phyloP scores from a whole-genome alignment of 2,329 filamentous ascomycete genomes.

The Metarhizium anisopliae region DNA sequence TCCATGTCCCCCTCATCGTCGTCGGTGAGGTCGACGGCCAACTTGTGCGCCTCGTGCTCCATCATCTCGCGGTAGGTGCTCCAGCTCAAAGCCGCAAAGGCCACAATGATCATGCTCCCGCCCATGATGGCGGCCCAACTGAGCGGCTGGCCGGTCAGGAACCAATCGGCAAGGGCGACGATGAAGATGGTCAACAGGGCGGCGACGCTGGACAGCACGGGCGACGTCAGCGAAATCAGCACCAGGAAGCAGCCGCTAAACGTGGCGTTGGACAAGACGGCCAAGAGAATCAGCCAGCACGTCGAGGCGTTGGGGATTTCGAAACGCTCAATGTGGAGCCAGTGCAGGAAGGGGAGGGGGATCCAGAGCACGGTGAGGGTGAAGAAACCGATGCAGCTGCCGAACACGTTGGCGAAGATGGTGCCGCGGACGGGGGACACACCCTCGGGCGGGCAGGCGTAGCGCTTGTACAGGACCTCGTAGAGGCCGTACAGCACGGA shows the following conservation, averaged over 20 bases:
- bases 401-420: slow-evolving; percentile 91
- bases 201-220: slow-evolving; percentile 85
- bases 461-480: slow-evolving; percentile 91
- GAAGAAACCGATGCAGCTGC: slow-evolving; percentile 76
- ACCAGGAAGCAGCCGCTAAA: slow-evolving; percentile 93
- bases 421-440: slow-evolving; percentile 79
- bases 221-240: slow-evolving; percentile 84
- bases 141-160: slow-evolving; percentile 69
- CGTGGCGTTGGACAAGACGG: slow-evolving; percentile 76
- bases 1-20: slow-evolving; percentile 35
- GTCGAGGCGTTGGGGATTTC: slow-evolving; percentile 70
- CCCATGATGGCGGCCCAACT: slow-evolving; percentile 68
- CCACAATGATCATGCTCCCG: slow-evolving; percentile 78
- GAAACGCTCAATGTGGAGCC: slow-evolving; percentile 71
- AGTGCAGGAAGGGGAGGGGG: slow-evolving; percentile 76
- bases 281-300: slow-evolving; percentile 70
- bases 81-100: slow-evolving; percentile 81
- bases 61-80: slow-evolving; percentile 91
- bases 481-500: slow-evolving; percentile 94
- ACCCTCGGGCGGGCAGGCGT: slow-evolving; percentile 87
- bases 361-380: slow-evolving; percentile 87
- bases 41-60: slow-evolving; percentile 62
- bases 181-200: slow-evolving; percentile 94
- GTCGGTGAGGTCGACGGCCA: slow-evolving; percentile 33
- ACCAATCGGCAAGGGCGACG: slow-evolving; percentile 85